Conservation (phyloP, 1,284 basidiomycete genomes). For the Ganoderma resinaceum region DNA sequence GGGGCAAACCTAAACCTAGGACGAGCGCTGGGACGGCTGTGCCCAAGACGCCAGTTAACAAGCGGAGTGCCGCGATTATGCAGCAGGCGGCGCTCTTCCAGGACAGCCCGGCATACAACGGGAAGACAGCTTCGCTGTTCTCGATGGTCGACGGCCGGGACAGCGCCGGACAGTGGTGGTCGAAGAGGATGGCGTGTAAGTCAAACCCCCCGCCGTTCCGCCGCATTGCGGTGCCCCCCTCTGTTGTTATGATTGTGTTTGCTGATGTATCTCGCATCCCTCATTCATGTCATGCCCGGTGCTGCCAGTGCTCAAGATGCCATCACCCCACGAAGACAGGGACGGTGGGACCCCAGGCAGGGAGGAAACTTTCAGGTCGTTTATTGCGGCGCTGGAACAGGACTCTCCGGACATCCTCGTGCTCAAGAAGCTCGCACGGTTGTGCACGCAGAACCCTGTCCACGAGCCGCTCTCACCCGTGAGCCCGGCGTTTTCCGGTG, state of each 20-base stretch:
- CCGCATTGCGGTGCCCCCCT: conserved; percentile 16
- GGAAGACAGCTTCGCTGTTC: conserved; percentile 61
- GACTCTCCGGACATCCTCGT: conserved; percentile 55
- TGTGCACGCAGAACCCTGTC: conserved; percentile 67
- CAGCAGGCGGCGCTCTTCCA: conserved; percentile 79
- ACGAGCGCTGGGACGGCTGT: conserved; percentile 39
- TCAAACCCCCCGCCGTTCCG: conserved; percentile 23
- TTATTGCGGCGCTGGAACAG: conserved; percentile 59
- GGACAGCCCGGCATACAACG: conserved; percentile 71
- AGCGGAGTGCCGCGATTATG: conserved; percentile 53
- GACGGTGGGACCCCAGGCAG: conserved; percentile 50
- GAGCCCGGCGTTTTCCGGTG: conserved; percentile 59
- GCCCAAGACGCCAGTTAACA: conserved; percentile 68
- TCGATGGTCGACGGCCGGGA: conserved; percentile 67
- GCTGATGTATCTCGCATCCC: conserved; percentile 26
- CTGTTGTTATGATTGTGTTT: conserved; percentile 27
- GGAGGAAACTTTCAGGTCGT: conserved; percentile 56
- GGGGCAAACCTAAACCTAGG: conserved; percentile 48
- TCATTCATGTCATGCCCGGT: conserved; percentile 11
- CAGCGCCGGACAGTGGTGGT: conserved; percentile 80
- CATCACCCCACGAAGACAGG: conserved; percentile 47
- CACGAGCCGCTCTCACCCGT: conserved; percentile 48
- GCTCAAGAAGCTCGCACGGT: conserved; percentile 66
- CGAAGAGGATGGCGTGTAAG: conserved; percentile 73
- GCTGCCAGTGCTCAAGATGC: conserved; percentile 57